Evolutionary conservation across 768 basidiomycete species (phyloP).

Genomic region (Phallus indusiatus): DNA sequence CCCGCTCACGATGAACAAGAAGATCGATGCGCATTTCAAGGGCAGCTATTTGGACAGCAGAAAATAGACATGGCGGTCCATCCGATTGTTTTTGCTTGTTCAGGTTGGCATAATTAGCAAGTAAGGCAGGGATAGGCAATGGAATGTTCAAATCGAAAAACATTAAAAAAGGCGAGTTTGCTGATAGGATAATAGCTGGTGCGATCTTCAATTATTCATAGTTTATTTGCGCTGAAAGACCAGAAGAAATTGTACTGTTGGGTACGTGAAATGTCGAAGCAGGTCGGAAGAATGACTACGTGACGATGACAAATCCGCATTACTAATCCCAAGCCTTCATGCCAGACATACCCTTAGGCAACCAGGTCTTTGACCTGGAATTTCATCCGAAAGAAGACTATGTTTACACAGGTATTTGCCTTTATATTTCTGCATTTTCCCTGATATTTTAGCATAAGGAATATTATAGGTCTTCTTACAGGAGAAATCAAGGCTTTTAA

Average conservation of each 20-base stretch:
- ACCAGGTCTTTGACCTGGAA: conserved; percentile 81
- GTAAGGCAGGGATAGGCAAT: neutral
- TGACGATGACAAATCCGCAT: neutral
- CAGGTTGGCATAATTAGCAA: neutral
- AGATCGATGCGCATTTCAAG: conserved; percentile 60
- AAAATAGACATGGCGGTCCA: conserved; percentile 26
- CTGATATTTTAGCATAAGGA: neutral
- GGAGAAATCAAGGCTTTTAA: conserved; percentile 76
- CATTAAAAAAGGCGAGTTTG: neutral
- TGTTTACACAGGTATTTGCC: conserved; percentile 44
- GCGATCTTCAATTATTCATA: too few species aligned
- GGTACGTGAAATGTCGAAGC: too few species aligned
- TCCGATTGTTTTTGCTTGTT: neutral
- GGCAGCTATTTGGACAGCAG: conserved; percentile 44
- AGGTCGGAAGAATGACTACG: neutral
- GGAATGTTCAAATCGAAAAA: neutral
- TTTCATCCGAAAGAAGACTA: conserved; percentile 70
- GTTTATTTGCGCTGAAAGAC: too few species aligned
- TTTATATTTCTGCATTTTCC: neutral
- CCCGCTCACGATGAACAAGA: conserved; percentile 58
- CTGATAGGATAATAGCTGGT: neutral
- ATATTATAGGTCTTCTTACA: conserved; percentile 49
- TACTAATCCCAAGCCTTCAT: conserved; percentile 20
- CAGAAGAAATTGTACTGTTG: too few species aligned
- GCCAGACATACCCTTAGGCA: conserved; percentile 59